Conservation (phyloP, 345 rosid species). For the Bruguiera parviflora region DNA sequence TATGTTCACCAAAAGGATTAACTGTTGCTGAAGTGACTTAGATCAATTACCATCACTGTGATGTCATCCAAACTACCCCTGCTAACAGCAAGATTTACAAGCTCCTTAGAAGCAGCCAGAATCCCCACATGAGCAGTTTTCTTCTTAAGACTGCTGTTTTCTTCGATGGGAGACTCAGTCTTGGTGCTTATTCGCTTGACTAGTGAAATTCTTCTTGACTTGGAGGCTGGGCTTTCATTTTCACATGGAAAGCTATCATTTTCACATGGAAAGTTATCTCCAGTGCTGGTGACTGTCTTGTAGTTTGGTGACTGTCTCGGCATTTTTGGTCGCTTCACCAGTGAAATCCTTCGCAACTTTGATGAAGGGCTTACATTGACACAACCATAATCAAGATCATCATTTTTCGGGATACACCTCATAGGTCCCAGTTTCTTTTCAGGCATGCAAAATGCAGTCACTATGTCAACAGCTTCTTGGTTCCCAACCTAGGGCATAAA, state of each 20-base stretch:
- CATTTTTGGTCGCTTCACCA: conserved; percentile 44
- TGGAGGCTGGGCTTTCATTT: conserved; percentile 53
- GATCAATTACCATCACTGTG: conserved; percentile 68
- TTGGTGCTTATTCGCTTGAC: conserved; percentile 39
- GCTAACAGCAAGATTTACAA: conserved; percentile 52
- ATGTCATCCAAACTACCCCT: conserved; percentile 77
- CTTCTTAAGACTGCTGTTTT: conserved; percentile 32
- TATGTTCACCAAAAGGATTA: conserved; percentile 12
- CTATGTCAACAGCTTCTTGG: conserved; percentile 68
- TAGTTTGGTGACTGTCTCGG: conserved; percentile 33
- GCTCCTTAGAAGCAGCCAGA: conserved; percentile 64
- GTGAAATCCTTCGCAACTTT: conserved; percentile 52
- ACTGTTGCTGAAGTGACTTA: conserved; percentile 39
- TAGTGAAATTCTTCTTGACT: conserved; percentile 46
- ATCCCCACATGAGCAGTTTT: conserved; percentile 31
- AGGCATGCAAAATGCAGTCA: conserved; percentile 26
- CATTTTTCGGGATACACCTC: conserved; percentile 18
- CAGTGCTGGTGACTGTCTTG: conserved; percentile 6
- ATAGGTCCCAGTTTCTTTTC: conserved; percentile 32
- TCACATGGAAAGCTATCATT: conserved; percentile 37
- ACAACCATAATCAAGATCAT: conserved; percentile 32
- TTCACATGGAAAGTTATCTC: conserved; percentile 12
- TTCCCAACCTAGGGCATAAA: conserved; percentile 45
- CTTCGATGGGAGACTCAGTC: conserved; percentile 34
- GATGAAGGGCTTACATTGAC: conserved; percentile 69